Percentiles rank a stretch among this genome's conserved stretches.
Evolutionary conservation across 768 basidiomycete species (phyloP).

Genomic region (Lentinus tigrinus): DNA sequence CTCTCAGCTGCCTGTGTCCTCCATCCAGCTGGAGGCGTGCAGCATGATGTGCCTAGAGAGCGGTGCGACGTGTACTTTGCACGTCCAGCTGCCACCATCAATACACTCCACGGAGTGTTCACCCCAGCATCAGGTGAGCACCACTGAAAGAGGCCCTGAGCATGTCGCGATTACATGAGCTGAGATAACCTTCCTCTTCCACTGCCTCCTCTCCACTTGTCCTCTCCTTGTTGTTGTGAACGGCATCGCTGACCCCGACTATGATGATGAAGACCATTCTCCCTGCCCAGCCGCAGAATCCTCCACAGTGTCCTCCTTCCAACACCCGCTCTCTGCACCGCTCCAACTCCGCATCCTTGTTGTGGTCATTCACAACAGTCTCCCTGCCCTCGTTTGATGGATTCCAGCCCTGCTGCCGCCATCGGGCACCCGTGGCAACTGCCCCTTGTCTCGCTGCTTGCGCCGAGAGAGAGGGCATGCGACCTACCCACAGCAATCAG

Average conservation of each 20-base stretch:
- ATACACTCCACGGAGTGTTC: background rate
- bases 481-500: slow-evolving; percentile 30
- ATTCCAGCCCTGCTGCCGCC: slow-evolving; percentile 36
- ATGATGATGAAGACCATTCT: slow-evolving; percentile 21
- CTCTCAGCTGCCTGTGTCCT: background rate
- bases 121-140: background rate
- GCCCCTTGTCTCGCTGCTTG: slow-evolving; percentile 45
- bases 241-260: background rate
- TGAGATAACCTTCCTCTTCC: no score
- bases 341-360: slow-evolving; percentile 41
- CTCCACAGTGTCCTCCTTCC: slow-evolving; percentile 28
- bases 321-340: slow-evolving; percentile 38
- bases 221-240: background rate
- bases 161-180: background rate
- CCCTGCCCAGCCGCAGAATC: slow-evolving; percentile 33
- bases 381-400: slow-evolving; percentile 42
- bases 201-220: no score
- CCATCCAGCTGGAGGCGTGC: slow-evolving; percentile 3
- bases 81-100: background rate
- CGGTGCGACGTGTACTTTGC: background rate
- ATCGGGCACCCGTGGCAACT: slow-evolving; percentile 39
- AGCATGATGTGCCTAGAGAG: background rate
- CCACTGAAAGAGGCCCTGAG: background rate
- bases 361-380: slow-evolving; percentile 44
- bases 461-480: slow-evolving; percentile 43